Conservation (phyloP, 1,284 basidiomycete species). For the Spongiforma sp. region DNA sequence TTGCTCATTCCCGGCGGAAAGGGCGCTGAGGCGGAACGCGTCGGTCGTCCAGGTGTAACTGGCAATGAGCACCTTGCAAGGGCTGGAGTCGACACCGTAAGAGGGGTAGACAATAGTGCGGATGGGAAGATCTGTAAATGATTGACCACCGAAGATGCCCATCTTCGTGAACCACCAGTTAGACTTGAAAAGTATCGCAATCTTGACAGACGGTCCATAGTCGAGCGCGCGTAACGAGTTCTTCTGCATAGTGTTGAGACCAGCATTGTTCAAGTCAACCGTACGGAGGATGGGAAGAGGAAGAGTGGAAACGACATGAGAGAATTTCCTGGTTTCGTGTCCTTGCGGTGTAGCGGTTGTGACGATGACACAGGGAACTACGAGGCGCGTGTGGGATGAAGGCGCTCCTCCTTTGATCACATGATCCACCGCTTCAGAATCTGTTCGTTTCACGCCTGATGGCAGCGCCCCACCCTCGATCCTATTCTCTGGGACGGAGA, state of each 20-base stretch:
- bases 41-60: conserved; percentile 4
- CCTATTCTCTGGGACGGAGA: no score
- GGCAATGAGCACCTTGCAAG: conserved; percentile 24
- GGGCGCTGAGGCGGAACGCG: conserved; percentile 10
- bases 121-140: conserved; percentile 41
- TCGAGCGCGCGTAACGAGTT: conserved; percentile 13
- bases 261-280: conserved; percentile 14
- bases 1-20: neutral
- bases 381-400: no score
- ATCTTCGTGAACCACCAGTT: conserved; percentile 40
- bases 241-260: conserved; percentile 19
- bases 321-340: conserved; percentile 8
- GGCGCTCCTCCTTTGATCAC: no score
- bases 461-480: no score
- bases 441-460: no score
- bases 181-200: conserved; percentile 40
- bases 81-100: conserved; percentile 32
- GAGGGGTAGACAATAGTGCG: conserved; percentile 42
- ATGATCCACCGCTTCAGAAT: no score
- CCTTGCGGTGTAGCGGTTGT: conserved; percentile 1
- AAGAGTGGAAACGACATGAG: conserved; percentile 26
- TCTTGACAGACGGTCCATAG: conserved; percentile 29
- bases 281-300: conserved; percentile 17
- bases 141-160: conserved; percentile 35
- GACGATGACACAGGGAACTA: conserved; percentile 8